Base-by-base conservation (phyloP, 208 protist genomes). In the Leishmania major region DNA sequence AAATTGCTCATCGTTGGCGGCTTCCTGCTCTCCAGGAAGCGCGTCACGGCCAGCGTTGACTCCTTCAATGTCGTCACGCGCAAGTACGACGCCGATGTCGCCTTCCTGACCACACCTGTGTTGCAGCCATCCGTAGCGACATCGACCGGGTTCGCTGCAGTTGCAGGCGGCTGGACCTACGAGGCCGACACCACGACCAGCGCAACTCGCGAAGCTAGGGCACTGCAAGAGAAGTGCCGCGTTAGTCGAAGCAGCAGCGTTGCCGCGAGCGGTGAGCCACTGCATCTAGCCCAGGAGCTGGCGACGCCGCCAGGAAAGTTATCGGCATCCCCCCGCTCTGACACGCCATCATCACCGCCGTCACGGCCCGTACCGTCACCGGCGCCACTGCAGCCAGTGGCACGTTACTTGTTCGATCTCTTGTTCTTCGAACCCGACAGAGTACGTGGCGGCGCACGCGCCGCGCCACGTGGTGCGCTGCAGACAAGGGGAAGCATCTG, bases 1-100 rank as follows among this genome's bases (percentile, higher is more conserved):
- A 79, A 77, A 45, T 53, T 86, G 55, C 47, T 86, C 8, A 86
- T 89, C 62, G 55, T 89, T 1, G 86, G 86, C 19, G 86, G 86
- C 53, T 89, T 82, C 55, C 59, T 89, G 37, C 78, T 86, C 7
- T 79, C 77, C 10, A 31, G 6, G 37, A 62, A 77, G 64, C 79
- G 60, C 31, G 78, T 83, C 43, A 85, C 87, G 45, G 70, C 70
- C 37, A 89, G 83, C 79, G 81, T 89, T 3, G 87, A 89, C 66
- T 77, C 87, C 67, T 81, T 89, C 55, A 82, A 89, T 45, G 81
- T 87, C 22, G 79, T 85, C 31, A 87, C 87, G 47, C 83, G 76
- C 62, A 76, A 85, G 72, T 89, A 87, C 78, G 84, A 89, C 17
- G 1, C 64, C 7, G 75, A 85, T 53, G 66, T 83, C 31, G 75